phyloP scores from a whole-genome alignment of 208 protist species.

The Phytomonas sp. region DNA sequence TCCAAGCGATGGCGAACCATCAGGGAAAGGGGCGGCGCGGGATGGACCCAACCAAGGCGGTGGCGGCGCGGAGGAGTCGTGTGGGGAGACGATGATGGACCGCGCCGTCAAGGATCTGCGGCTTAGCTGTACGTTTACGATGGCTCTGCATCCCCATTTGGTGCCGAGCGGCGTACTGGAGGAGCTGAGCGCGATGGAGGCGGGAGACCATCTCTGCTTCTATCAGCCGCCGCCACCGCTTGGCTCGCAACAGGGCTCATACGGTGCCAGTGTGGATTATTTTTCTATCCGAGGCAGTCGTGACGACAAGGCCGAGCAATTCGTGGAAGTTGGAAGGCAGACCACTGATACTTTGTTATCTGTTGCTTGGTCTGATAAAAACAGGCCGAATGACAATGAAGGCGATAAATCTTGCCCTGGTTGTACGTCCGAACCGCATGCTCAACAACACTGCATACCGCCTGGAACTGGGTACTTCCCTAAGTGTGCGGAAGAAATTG shows the following conservation, averaged over 20 bases:
- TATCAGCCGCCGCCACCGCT: neutral
- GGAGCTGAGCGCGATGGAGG: conserved; percentile 50
- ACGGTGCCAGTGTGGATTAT: neutral
- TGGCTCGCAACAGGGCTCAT: neutral
- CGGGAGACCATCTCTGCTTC: conserved; percentile 7
- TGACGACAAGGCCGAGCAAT: neutral
- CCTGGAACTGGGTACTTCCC: conserved; percentile 81
- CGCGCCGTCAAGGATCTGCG: conserved; percentile 34
- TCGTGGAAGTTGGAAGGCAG: neutral
- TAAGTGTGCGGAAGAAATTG: conserved; percentile 32
- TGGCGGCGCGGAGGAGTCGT: neutral
- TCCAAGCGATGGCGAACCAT: neutral
- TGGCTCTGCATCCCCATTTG: conserved; percentile 45
- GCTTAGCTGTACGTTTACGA: conserved; percentile 58
- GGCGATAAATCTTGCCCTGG: neutral
- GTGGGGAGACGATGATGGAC: conserved; percentile 8
- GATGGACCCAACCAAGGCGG: neutral
- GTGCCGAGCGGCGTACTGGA: conserved; percentile 29
- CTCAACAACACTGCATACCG: conserved; percentile 22
- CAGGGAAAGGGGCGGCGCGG: neutral
- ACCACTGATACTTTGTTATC: neutral
- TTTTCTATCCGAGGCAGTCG: neutral
- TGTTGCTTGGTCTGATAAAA: neutral
- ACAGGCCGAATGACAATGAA: neutral
- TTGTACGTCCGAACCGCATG: conserved; percentile 14